Conservation (phyloP, 2,329 filamentous ascomycete genomes). For the Nemania diffusa region DNA sequence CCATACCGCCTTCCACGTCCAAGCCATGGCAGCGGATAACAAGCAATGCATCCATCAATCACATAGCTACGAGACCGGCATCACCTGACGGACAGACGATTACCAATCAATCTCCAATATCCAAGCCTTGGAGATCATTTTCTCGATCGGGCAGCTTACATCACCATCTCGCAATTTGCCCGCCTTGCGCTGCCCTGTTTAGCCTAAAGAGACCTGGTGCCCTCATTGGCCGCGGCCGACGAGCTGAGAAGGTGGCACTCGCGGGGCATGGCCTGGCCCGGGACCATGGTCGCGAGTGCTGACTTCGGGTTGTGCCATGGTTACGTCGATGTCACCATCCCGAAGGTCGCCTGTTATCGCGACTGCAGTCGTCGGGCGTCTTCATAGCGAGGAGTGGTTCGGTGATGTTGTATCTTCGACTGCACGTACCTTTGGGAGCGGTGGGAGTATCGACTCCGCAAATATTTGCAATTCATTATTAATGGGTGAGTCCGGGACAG, state of each 20-base stretch:
- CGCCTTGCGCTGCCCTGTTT: slow-evolving; percentile 32
- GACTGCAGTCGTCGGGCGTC: not conserved
- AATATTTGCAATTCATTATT: slow-evolving; percentile 32
- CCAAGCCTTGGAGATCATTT: slow-evolving; percentile 32
- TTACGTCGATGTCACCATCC: slow-evolving; percentile 29
- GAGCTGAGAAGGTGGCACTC: slow-evolving; percentile 13
- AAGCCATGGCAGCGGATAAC: not conserved
- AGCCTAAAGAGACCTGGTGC: slow-evolving; percentile 33
- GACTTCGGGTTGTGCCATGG: not conserved
- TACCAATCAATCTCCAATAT: slow-evolving; percentile 36
- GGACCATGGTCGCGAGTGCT: slow-evolving; percentile 7
- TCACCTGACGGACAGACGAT: slow-evolving; percentile 18
- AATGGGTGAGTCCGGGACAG: slow-evolving; percentile 1
- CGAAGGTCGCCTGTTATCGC: not conserved
- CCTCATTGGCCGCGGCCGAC: slow-evolving; percentile 24
- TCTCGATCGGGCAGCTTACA: slow-evolving; percentile 13
- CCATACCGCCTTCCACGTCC: not conserved
- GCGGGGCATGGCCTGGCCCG: slow-evolving; percentile 10
- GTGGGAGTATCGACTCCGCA: not conserved
- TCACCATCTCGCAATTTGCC: slow-evolving; percentile 14
- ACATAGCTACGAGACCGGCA: not conserved
- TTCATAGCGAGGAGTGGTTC: not conserved
- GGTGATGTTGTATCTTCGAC: slow-evolving; percentile 4
- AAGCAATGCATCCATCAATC: slow-evolving; percentile 2
- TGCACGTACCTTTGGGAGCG: not conserved